Evolutionary conservation across 305 asterid genomes (phyloP).

Genomic region (Solanum hybrid): DNA sequence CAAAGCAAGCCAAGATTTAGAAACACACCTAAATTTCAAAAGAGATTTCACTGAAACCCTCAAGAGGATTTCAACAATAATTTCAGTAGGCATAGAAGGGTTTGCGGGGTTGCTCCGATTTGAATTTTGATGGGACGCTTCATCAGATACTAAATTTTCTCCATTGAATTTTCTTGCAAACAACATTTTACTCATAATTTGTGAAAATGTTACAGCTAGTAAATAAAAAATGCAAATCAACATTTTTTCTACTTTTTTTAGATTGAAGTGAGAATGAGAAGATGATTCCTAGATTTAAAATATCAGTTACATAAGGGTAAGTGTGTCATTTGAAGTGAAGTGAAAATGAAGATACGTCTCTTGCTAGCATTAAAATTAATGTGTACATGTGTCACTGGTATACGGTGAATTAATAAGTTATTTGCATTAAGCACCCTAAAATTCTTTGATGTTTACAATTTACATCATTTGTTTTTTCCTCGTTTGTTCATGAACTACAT

Average conservation of each 20-base stretch:
- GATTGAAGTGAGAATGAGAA: neutral
- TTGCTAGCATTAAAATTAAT: neutral
- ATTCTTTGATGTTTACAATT: neutral
- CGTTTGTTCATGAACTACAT: neutral
- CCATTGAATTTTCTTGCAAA: neutral
- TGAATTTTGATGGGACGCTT: neutral
- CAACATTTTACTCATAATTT: neutral
- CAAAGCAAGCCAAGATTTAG: neutral
- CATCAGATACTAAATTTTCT: neutral
- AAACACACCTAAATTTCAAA: neutral
- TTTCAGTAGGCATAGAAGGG: neutral
- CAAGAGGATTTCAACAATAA: neutral
- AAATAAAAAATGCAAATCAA: neutral
- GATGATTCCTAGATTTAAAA: neutral
- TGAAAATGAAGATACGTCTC: neutral
- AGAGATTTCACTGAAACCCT: neutral
- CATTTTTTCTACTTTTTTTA: neutral
- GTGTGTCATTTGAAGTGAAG: neutral
- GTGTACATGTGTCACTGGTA: neutral
- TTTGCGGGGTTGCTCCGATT: neutral
- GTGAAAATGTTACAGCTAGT: neutral
- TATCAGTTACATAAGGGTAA: neutral
- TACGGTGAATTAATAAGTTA: neutral
- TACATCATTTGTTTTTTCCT: no score
- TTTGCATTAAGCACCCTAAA: neutral